Percentiles rank a stretch among this genome's conserved stretches.
Conservation (phyloP, 345 rosid species). For the Euclidium syriacum region DNA sequence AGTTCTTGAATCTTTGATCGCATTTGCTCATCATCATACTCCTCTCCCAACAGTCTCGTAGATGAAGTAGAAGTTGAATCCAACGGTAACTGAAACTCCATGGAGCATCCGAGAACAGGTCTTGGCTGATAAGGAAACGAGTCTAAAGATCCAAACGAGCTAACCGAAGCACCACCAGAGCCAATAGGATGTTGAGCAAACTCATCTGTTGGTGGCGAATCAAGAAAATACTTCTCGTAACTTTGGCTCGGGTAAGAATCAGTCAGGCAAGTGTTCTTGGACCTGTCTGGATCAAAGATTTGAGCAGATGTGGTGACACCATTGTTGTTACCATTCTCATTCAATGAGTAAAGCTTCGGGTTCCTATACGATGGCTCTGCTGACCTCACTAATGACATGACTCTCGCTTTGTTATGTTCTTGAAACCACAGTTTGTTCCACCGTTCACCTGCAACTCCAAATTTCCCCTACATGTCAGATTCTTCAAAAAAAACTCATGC, state of each 20-base stretch:
- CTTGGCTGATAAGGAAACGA: conserved; percentile 44
- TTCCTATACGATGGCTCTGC: conserved; percentile 55
- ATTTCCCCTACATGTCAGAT: neutral
- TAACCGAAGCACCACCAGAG: conserved; percentile 49
- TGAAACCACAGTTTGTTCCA: conserved; percentile 24
- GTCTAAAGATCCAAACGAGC: conserved; percentile 40
- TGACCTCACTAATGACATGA: conserved; percentile 69
- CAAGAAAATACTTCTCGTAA: conserved; percentile 77
- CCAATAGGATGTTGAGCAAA: conserved; percentile 40
- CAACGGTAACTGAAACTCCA: conserved; percentile 33
- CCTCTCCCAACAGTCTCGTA: conserved; percentile 29
- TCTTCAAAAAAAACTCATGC: conserved; percentile 5
- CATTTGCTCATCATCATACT: conserved; percentile 52
- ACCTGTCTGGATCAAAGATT: conserved; percentile 46
- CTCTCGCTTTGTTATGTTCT: conserved; percentile 22
- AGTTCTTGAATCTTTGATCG: conserved; percentile 79
- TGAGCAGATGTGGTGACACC: conserved; percentile 42
- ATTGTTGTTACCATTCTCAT: conserved; percentile 38
- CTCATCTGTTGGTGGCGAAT: conserved; percentile 72
- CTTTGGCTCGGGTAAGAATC: conserved; percentile 62
- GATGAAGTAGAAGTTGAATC: conserved; percentile 33
- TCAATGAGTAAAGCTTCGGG: conserved; percentile 48
- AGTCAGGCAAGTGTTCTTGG: conserved; percentile 43
- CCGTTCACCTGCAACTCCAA: conserved; percentile 15
- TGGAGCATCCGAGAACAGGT: conserved; percentile 44